These are phyloP conservation scores for Microsporum canis DNA, from an alignment of 2,329 filamentous ascomycete genomes.

Conservation along the genomic window DNA sequence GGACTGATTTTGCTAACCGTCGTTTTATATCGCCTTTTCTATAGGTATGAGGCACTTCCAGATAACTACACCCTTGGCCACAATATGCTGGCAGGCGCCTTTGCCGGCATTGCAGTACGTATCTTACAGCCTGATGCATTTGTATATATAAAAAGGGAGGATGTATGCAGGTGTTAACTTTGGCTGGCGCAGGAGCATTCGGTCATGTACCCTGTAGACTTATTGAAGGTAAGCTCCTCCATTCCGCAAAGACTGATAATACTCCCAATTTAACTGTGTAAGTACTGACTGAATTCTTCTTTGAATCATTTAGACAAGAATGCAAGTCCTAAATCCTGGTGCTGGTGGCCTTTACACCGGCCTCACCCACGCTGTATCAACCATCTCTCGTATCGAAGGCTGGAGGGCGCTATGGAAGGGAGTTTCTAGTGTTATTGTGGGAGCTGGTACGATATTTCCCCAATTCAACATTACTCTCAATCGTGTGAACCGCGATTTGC, in stretches of 20 bases:
- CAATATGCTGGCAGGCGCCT: conserved; percentile 93
- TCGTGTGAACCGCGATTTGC: background rate
- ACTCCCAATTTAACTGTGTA: background rate
- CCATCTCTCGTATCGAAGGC: conserved; percentile 83
- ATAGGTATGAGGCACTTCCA: conserved; percentile 80
- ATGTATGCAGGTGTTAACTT: conserved; percentile 11
- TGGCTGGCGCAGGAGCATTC: conserved; percentile 65
- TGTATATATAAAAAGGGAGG: background rate
- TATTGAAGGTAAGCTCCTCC: conserved; percentile 66
- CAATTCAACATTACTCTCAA: background rate
- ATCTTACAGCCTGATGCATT: conserved; percentile 9
- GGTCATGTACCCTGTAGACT: conserved; percentile 97
- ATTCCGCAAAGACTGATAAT: background rate
- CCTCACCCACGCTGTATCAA: conserved; percentile 81
- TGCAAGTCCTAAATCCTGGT: conserved; percentile 87
- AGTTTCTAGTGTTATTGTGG: conserved; percentile 89
- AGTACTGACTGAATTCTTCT: conserved; percentile 4
- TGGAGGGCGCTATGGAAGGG: conserved; percentile 89
- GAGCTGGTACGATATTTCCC: conserved; percentile 57
- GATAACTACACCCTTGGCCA: conserved; percentile 87
- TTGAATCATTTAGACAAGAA: conserved; percentile 60
- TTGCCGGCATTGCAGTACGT: conserved; percentile 86
- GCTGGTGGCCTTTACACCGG: conserved; percentile 74
- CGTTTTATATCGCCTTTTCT: conserved; percentile 6
- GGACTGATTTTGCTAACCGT: conserved; percentile 5